These are phyloP conservation scores for Oryza officinalis DNA, from an alignment of 176 grass and related monocot species.

Conservation along the genomic window DNA sequence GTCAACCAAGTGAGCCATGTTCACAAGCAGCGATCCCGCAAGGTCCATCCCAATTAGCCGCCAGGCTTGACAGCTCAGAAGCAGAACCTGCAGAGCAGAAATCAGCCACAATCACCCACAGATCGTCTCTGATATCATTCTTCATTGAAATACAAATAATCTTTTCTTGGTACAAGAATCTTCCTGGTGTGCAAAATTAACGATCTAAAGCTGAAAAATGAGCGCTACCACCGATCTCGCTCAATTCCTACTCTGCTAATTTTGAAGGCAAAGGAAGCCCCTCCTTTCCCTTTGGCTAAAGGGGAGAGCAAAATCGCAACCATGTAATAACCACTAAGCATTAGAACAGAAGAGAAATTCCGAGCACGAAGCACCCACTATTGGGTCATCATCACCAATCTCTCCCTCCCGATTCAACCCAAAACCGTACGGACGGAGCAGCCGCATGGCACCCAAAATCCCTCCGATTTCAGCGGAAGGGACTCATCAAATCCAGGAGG, in stretches of 20 bases:
- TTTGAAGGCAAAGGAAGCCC: slow-evolving; percentile 15
- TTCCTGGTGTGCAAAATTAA: not conserved
- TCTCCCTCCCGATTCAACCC: not conserved
- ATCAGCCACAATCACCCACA: slow-evolving; percentile 1
- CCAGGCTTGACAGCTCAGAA: slow-evolving; percentile 8
- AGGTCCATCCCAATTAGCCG: slow-evolving; percentile 51
- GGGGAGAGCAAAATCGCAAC: not conserved
- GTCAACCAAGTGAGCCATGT: slow-evolving; percentile 40
- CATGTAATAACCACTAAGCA: not conserved
- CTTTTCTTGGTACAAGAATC: not conserved
- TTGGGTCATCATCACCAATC: not conserved
- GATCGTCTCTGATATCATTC: not conserved
- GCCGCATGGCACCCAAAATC: not conserved
- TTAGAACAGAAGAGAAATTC: not conserved
- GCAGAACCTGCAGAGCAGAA: slow-evolving; percentile 32
- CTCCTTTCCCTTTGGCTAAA: not conserved
- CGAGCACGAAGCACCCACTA: not conserved
- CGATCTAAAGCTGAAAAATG: slow-evolving; percentile 14
- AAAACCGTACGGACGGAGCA: not conserved
- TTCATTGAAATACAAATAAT: not conserved
- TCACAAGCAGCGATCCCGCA: slow-evolving; percentile 55
- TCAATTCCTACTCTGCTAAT: not conserved
- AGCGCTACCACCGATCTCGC: not conserved
- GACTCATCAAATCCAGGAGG: not conserved
- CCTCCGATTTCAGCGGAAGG: not conserved